phyloP scores from a whole-genome alignment of 331 rosid species.

The Quercus phellos region DNA sequence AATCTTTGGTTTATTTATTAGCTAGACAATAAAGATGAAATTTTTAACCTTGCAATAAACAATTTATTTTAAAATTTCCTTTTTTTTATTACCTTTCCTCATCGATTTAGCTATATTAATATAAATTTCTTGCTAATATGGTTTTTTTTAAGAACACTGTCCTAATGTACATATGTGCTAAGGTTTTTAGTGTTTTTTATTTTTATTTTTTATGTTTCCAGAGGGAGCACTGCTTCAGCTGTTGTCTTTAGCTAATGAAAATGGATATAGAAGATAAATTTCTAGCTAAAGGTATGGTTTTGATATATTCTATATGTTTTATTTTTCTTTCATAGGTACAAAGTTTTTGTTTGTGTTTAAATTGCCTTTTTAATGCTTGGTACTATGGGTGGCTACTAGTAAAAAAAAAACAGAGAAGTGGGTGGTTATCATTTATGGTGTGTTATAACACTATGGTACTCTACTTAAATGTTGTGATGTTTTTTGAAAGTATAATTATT shows the following conservation, averaged over 20 bases:
- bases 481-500: not conserved
- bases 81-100: not conserved
- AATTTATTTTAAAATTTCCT: not conserved
- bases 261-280: conserved; percentile 72
- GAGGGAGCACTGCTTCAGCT: conserved; percentile 33
- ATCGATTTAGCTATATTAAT: not conserved
- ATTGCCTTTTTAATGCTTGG: conserved; percentile 6
- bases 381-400: not conserved
- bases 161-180: not conserved
- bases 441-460: not conserved
- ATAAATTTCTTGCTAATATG: not conserved
- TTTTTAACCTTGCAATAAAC: not conserved
- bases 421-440: not conserved
- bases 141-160: not conserved
- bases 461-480: not conserved
- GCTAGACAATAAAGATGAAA: not conserved
- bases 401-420: not conserved
- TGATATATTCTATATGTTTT: conserved; percentile 17
- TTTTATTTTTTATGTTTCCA: conserved; percentile 10
- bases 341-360: not conserved
- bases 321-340: not conserved
- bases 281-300: conserved; percentile 54
- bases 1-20: not conserved
- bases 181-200: conserved; percentile 12
- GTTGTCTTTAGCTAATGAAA: conserved; percentile 12